These are phyloP conservation scores for Diaporthe velutina DNA, from an alignment of 2,329 filamentous ascomycete genomes.

Conservation along the genomic window DNA sequence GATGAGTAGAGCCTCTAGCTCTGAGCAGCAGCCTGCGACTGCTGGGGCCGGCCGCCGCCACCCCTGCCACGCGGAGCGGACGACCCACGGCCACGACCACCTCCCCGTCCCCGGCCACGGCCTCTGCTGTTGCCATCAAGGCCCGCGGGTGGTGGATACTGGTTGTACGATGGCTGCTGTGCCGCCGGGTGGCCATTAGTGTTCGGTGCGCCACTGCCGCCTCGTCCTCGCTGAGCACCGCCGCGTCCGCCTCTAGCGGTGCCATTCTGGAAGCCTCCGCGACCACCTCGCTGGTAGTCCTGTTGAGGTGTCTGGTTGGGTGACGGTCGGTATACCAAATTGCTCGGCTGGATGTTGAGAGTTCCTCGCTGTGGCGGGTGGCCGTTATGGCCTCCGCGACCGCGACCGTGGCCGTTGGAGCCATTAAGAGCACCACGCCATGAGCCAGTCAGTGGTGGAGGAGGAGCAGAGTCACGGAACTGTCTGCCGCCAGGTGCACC, in stretches of 20 bases:
- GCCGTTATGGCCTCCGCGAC: slow-evolving; percentile 51
- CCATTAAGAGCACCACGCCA: slow-evolving; percentile 71
- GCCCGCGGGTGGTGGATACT: slow-evolving; percentile 71
- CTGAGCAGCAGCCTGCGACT: slow-evolving; percentile 37
- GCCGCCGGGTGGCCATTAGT: slow-evolving; percentile 32
- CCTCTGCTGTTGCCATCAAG: slow-evolving; percentile 64
- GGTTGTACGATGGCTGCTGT: slow-evolving; percentile 58
- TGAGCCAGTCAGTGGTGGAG: slow-evolving; percentile 66
- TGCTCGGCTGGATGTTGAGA: slow-evolving; percentile 62
- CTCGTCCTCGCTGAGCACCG: slow-evolving; percentile 38
- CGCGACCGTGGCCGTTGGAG: slow-evolving; percentile 51
- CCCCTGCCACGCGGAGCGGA: slow-evolving; percentile 34
- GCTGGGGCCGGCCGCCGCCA: slow-evolving; percentile 34
- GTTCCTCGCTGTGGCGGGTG: slow-evolving; percentile 45
- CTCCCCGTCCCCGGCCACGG: slow-evolving; percentile 55
- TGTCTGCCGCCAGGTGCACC: slow-evolving; percentile 70
- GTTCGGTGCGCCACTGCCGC: slow-evolving; percentile 41
- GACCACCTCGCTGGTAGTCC: slow-evolving; percentile 40
- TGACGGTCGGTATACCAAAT: slow-evolving; percentile 62
- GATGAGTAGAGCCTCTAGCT: slow-evolving; percentile 23
- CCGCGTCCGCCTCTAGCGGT: slow-evolving; percentile 49
- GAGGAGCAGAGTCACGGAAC: slow-evolving; percentile 68
- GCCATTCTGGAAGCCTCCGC: slow-evolving; percentile 39
- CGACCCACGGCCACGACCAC: slow-evolving; percentile 38
- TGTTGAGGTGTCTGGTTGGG: slow-evolving; percentile 46